Evolutionary conservation across 805 yeast genomes (phyloP), one percentile per base, ranked within the genome.

Genomic region (Wickerhamiella cacticola): DNA sequence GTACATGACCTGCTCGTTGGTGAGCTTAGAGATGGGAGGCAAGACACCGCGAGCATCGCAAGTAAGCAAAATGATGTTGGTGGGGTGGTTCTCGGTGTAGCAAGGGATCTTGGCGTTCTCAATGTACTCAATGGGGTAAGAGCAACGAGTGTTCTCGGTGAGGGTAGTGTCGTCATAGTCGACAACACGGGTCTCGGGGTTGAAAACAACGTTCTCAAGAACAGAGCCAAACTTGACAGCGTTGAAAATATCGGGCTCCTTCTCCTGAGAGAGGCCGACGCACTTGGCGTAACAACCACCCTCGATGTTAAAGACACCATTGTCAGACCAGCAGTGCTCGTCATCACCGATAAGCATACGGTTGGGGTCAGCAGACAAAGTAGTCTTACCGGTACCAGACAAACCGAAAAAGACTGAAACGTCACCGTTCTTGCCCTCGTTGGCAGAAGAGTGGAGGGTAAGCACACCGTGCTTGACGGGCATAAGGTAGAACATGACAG

Each of bases 251-350:
- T 89, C 98, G 45, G 98, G 98, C 74, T 89, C 98, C 70, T 82
- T 89, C 70, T 85, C 96, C 55, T 73, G 80, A 45, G 85, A 71
- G 56, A 89, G 74, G 61, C 85, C 95, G 56, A 89, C 73, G 73
- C 96, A 88, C 72, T 89, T 89, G 61, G 97, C 97, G 73, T 89
- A 89, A 75, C 98, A 89, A 56, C 98, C 98, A 68, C 98, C 98
- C 73, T 89, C 98, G 62, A 89, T 88, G 78, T 92, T 92, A 80
- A 89, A 89, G 51, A 89, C 96, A 71, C 98, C 98, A 58, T 82
- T 73, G 68, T 89, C 94, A 16, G 96, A 84, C 98, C 98, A 89
- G 74, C 97, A 89, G 73, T 89, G 98, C 72, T 89, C 98, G 66
- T 89, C 98, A 67, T 89, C 98, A 67, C 98, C 98, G 64, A 89